Percentiles rank a stretch among this genome's conserved stretches.
phyloP scores from a whole-genome alignment of 2,329 filamentous ascomycete species.

The Neospermospora avenae region DNA sequence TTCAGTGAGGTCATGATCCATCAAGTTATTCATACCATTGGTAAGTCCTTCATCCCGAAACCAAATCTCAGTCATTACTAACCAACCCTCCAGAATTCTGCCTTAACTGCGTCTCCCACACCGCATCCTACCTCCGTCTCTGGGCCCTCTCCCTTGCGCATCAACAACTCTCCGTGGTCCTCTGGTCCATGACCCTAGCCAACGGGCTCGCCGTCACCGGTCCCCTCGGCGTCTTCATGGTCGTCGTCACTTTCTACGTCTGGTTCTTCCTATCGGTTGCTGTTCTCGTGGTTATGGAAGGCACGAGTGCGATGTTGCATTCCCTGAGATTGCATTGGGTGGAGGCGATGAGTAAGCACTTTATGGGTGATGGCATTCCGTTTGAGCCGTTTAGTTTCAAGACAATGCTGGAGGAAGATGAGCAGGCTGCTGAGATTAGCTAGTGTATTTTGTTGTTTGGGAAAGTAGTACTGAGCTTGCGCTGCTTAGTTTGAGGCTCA shows the following conservation, averaged over 20 bases:
- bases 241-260: slow-evolving; percentile 77
- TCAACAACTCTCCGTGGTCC: slow-evolving; percentile 92
- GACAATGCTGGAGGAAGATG: slow-evolving; percentile 78
- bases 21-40: slow-evolving; percentile 97
- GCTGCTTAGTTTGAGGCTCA: background rate
- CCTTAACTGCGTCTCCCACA: slow-evolving; percentile 97
- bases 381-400: slow-evolving; percentile 91
- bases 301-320: slow-evolving; percentile 93
- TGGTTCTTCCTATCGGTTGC: slow-evolving; percentile 85
- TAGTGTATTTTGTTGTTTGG: slow-evolving; percentile 22
- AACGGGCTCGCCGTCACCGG: slow-evolving; percentile 68
- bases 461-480: background rate
- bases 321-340: slow-evolving; percentile 92
- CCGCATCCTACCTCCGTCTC: slow-evolving; percentile 95
- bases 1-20: slow-evolving; percentile 98
- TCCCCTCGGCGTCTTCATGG: slow-evolving; percentile 69
- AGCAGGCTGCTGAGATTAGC: slow-evolving; percentile 52
- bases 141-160: slow-evolving; percentile 97
- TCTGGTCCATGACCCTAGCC: slow-evolving; percentile 94
- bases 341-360: slow-evolving; percentile 97
- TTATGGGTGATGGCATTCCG: slow-evolving; percentile 82
- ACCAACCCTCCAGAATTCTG: slow-evolving; percentile 72
- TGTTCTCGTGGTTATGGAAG: slow-evolving; percentile 91
- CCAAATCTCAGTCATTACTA: too few relatives aligned
- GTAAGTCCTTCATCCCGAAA: too few relatives aligned